Evolutionary conservation across 1,139 yeast species (phyloP).

Genomic region (Yamadazyma siamensis): DNA sequence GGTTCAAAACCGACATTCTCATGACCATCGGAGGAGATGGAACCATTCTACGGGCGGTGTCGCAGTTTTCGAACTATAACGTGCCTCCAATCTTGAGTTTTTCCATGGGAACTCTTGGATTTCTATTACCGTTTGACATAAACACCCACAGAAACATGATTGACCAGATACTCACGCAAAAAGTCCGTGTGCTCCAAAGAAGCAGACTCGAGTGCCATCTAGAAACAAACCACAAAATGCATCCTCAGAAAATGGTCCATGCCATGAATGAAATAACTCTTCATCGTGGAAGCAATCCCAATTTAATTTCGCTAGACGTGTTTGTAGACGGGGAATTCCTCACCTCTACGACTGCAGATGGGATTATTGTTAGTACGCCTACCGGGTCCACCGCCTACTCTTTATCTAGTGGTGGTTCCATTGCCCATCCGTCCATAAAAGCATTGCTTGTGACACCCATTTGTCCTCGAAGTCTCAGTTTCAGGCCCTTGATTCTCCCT

Average conservation of each 20-base stretch:
- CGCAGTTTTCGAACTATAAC: slow-evolving; percentile 57
- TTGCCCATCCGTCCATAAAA: slow-evolving; percentile 84
- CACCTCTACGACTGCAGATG: slow-evolving; percentile 91
- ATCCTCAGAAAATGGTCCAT: slow-evolving; percentile 38
- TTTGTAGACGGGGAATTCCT: slow-evolving; percentile 76
- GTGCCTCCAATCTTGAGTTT: slow-evolving; percentile 91
- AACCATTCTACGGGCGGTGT: slow-evolving; percentile 74
- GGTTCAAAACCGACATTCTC: slow-evolving; percentile 60
- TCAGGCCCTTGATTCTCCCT: slow-evolving; percentile 83
- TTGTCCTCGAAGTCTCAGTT: slow-evolving; percentile 83
- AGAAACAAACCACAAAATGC: slow-evolving; percentile 3
- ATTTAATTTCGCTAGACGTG: slow-evolving; percentile 77
- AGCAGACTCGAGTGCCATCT: slow-evolving; percentile 77
- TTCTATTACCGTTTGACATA: slow-evolving; percentile 82
- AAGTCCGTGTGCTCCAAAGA: slow-evolving; percentile 64
- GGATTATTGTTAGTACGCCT: slow-evolving; percentile 80
- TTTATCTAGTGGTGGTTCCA: slow-evolving; percentile 85
- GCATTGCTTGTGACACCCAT: slow-evolving; percentile 84
- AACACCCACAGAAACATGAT: slow-evolving; percentile 60
- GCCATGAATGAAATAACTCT: slow-evolving; percentile 91
- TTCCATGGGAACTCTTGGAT: slow-evolving; percentile 90
- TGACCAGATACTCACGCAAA: slow-evolving; percentile 58
- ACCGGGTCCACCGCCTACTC: slow-evolving; percentile 97
- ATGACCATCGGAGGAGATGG: slow-evolving; percentile 97
- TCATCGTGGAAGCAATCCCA: slow-evolving; percentile 88